phyloP scores from a whole-genome alignment of 1,284 basidiomycete species.

The Golubevia sp. region DNA sequence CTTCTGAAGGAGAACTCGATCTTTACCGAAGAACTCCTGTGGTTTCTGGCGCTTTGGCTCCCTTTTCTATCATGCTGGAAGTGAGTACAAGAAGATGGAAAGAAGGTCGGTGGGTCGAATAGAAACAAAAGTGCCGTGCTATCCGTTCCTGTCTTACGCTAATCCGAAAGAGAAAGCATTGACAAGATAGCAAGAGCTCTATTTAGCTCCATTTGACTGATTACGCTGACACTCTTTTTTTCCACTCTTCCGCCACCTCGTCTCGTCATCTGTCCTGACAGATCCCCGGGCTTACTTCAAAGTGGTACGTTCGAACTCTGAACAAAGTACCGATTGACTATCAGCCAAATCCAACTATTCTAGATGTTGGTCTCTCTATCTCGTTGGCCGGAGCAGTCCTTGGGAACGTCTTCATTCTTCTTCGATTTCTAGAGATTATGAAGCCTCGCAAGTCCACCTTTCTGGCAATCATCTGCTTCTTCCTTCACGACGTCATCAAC shows the following conservation, averaged over 20 bases:
- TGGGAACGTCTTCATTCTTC: constrained; percentile 33
- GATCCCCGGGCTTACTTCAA: constrained; percentile 26
- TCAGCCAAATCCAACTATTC: constrained; percentile 16
- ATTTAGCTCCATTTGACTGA: too few relatives aligned
- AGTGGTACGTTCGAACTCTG: constrained; percentile 42
- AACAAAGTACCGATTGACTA: constrained; percentile 5
- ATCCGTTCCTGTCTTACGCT: too few relatives aligned
- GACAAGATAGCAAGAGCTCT: too few relatives aligned
- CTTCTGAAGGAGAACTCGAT: not conserved
- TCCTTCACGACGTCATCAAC: constrained; percentile 40
- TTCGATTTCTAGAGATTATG: constrained; percentile 37
- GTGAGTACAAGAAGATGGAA: not conserved
- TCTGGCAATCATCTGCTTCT: constrained; percentile 23
- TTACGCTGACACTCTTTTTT: too few relatives aligned
- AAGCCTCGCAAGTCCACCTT: constrained; percentile 24
- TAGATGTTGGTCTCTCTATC: constrained; percentile 36
- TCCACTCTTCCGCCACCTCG: not conserved
- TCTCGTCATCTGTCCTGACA: not conserved
- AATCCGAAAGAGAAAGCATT: too few relatives aligned
- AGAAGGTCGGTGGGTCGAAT: not conserved
- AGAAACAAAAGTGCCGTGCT: not conserved
- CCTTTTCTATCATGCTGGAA: not conserved
- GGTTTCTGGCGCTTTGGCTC: not conserved
- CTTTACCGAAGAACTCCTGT: not conserved
- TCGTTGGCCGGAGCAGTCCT: constrained; percentile 35